Conservation (phyloP, 805 yeast species). For the Lachancea dasiensis region DNA sequence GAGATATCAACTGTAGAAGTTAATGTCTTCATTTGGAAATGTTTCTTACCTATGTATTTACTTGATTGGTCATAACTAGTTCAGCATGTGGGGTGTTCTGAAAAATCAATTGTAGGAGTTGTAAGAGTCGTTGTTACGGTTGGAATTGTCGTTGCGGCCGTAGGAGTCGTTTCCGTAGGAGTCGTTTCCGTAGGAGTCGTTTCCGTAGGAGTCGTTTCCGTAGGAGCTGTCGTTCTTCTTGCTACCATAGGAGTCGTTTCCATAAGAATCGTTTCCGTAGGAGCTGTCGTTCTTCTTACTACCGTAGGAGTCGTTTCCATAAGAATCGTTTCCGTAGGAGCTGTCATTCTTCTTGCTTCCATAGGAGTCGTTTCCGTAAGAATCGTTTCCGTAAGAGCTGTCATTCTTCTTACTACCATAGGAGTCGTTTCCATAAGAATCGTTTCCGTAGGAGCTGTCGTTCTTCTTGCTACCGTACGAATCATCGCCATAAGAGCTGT, state of each 20-base stretch:
- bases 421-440: slow-evolving; percentile 21
- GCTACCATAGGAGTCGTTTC: slow-evolving; percentile 10
- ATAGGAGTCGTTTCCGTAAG: slow-evolving; percentile 22
- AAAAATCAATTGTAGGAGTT: slow-evolving; percentile 12
- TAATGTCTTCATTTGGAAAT: too few relatives aligned
- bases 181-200: slow-evolving; percentile 21
- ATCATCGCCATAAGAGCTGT: slow-evolving; percentile 20
- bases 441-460: slow-evolving; percentile 18
- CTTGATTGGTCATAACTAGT: too few relatives aligned
- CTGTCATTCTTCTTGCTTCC: slow-evolving; percentile 24
- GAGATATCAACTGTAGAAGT: too few relatives aligned
- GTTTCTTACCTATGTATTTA: too few relatives aligned
- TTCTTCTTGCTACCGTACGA: slow-evolving; percentile 16
- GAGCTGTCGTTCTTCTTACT: slow-evolving; percentile 11
- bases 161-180: slow-evolving; percentile 15
- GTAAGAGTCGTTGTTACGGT: slow-evolving; percentile 19
- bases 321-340: slow-evolving; percentile 14
- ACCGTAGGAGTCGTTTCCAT: slow-evolving; percentile 13
- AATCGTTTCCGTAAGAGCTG: slow-evolving; percentile 12
- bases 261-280: slow-evolving; percentile 14
- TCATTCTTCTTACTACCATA: slow-evolving; percentile 10
- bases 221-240: slow-evolving; percentile 5
- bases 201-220: slow-evolving; percentile 11
- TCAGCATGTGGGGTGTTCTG: too few relatives aligned
- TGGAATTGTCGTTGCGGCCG: slow-evolving; percentile 16